phyloP scores from a whole-genome alignment of 257 asterid species.

The Rehmannia glutinosa region DNA sequence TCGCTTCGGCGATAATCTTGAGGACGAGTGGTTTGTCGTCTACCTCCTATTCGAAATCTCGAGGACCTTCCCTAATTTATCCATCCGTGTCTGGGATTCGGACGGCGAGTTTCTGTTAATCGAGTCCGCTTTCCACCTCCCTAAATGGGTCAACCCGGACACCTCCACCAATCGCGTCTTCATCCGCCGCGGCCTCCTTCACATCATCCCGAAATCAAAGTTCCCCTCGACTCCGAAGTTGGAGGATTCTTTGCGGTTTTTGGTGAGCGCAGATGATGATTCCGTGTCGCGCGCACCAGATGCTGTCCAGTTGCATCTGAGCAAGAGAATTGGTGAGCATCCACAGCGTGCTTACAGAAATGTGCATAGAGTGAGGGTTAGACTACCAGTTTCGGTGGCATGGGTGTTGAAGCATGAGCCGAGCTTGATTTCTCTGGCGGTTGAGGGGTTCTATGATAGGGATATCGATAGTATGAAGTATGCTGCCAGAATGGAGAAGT shows the following conservation, averaged over 20 bases:
- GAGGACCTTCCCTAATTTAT: conserved; percentile 41
- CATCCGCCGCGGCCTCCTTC: conserved; percentile 64
- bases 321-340: conserved; percentile 53
- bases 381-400: conserved; percentile 68
- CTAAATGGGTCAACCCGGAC: conserved; percentile 85
- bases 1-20: conserved; percentile 83
- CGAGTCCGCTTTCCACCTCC: conserved; percentile 84
- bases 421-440: conserved; percentile 59
- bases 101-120: conserved; percentile 85
- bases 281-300: conserved; percentile 41
- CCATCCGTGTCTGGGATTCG: conserved; percentile 71
- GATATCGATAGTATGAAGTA: conserved; percentile 87
- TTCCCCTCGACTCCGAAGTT: conserved; percentile 41
- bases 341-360: conserved; percentile 65
- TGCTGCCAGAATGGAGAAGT: conserved; percentile 75
- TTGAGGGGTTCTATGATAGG: conserved; percentile 86
- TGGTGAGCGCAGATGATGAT: conserved; percentile 20
- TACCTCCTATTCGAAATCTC: conserved; percentile 66
- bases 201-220: conserved; percentile 44
- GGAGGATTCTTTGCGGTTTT: conserved; percentile 39
- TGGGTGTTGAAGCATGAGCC: conserved; percentile 79
- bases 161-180: conserved; percentile 72
- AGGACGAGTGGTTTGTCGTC: conserved; percentile 95
- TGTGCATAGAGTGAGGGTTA: conserved; percentile 60
- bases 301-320: conserved; percentile 57